These are phyloP conservation scores for Neonectria faginata DNA, from an alignment of 2,329 filamentous ascomycete species.

Conservation along the genomic window DNA sequence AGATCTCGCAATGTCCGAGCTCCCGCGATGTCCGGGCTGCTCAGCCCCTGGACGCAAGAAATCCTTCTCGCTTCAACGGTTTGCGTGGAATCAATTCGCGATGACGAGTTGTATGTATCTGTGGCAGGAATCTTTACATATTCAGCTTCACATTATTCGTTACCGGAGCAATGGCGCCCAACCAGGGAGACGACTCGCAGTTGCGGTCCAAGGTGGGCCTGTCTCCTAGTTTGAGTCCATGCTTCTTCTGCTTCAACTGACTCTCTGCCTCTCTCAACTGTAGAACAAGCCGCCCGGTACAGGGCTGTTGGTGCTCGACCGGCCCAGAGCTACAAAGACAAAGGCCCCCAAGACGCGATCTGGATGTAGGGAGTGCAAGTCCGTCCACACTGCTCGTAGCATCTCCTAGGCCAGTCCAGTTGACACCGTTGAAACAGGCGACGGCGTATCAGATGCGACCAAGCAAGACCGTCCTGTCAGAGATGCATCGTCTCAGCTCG, in stretches of 20 bases:
- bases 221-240: neutral
- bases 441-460: slow-evolving; percentile 43
- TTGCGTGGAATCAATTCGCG: neutral
- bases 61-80: neutral
- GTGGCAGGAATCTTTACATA: no score
- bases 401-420: neutral
- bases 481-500: slow-evolving; percentile 30
- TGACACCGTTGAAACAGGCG: slow-evolving; percentile 28
- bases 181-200: neutral
- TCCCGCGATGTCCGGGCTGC: neutral
- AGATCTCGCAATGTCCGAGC: neutral
- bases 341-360: slow-evolving; percentile 38
- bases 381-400: slow-evolving; percentile 11
- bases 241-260: neutral
- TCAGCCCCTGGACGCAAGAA: neutral
- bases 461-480: slow-evolving; percentile 36
- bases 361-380: slow-evolving; percentile 42
- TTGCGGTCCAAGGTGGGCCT: slow-evolving; percentile 20
- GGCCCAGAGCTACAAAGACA: slow-evolving; percentile 24
- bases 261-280: neutral
- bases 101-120: neutral
- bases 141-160: no score
- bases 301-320: slow-evolving; percentile 28
- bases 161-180: slow-evolving; percentile 6
- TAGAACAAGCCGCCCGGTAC: slow-evolving; percentile 29